Conservation (phyloP, 1,284 basidiomycete genomes). For the Binderoboletus segoi region DNA sequence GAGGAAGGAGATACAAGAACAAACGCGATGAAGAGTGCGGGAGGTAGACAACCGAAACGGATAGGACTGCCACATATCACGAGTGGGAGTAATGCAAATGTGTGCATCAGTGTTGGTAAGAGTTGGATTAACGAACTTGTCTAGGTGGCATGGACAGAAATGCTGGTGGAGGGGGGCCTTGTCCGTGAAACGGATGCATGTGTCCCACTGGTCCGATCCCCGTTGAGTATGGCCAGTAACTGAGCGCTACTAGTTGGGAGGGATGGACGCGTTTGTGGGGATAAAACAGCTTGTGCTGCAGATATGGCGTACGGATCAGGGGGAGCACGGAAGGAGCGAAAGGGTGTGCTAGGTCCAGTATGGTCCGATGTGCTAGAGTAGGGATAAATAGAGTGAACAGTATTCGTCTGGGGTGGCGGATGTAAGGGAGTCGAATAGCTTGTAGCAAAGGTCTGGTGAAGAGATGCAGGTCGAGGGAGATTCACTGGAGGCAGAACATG, state of each 20-base stretch:
- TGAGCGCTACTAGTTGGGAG: constrained; percentile 33
- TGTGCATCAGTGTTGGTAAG: constrained; percentile 15
- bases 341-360: constrained; percentile 5
- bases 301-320: constrained; percentile 10
- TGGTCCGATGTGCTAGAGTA: constrained; percentile 15
- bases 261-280: constrained; percentile 19
- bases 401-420: constrained; percentile 20
- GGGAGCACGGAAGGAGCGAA: constrained; percentile 6
- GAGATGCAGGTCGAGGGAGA: constrained; percentile 11
- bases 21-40: constrained; percentile 4
- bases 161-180: constrained; percentile 7
- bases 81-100: constrained; percentile 22
- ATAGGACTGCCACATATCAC: constrained; percentile 8
- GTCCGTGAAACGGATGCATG: constrained; percentile 14
- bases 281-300: constrained; percentile 10
- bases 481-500: constrained; percentile 5
- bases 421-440: constrained; percentile 17
- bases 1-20: constrained; percentile 19
- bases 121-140: constrained; percentile 8
- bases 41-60: constrained; percentile 1
- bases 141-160: constrained; percentile 31
- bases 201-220: constrained; percentile 22
- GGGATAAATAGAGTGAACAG: constrained; percentile 20
- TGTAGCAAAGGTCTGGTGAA: constrained; percentile 17
- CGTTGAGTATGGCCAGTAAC: constrained; percentile 40